A percentile compares a stretch with the other conserved stretches of the same genome.
These are phyloP conservation scores for Diacronema lutheri DNA, from an alignment of 78 protist species.

Conservation along the genomic window DNA sequence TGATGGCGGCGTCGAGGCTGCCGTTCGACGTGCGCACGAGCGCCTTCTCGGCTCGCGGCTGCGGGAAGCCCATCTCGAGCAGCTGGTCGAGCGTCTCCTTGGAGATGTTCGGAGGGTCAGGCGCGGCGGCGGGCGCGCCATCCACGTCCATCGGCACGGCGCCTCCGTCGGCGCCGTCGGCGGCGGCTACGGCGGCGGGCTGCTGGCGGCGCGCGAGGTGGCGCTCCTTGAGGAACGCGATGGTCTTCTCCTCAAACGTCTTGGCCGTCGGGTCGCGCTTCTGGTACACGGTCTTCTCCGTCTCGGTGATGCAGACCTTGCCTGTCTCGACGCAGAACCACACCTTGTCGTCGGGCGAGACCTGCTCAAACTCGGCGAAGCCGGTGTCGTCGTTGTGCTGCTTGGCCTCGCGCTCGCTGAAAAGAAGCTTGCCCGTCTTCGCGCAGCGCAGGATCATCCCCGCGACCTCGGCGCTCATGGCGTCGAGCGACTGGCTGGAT, in stretches of 20 bases:
- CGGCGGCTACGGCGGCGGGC: no score
- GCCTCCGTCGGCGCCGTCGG: neutral
- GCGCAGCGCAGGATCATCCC: neutral
- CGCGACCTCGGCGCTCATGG: no score
- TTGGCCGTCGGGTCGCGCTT: neutral
- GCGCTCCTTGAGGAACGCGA: neutral
- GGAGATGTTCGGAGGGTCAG: neutral
- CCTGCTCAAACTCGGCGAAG: neutral
- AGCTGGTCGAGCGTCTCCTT: conserved; percentile 14
- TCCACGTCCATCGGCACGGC: neutral
- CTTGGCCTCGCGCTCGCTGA: neutral
- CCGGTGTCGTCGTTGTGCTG: neutral
- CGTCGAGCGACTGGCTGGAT: no score
- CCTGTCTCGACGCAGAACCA: conserved; percentile 1
- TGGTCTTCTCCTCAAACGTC: neutral
- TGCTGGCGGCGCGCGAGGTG: no score
- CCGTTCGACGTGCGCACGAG: conserved; percentile 2
- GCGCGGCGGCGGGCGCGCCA: neutral
- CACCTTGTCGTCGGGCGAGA: neutral
- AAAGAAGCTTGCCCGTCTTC: conserved; percentile 23
- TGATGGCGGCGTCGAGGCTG: neutral
- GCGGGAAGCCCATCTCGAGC: conserved; percentile 19
- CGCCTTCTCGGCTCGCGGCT: conserved; percentile 12
- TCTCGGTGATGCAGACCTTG: conserved; percentile 8
- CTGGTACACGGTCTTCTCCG: neutral